Conservation (phyloP, 495 filamentous ascomycete genomes). For the Hyphodiscus hymeniophilus region DNA sequence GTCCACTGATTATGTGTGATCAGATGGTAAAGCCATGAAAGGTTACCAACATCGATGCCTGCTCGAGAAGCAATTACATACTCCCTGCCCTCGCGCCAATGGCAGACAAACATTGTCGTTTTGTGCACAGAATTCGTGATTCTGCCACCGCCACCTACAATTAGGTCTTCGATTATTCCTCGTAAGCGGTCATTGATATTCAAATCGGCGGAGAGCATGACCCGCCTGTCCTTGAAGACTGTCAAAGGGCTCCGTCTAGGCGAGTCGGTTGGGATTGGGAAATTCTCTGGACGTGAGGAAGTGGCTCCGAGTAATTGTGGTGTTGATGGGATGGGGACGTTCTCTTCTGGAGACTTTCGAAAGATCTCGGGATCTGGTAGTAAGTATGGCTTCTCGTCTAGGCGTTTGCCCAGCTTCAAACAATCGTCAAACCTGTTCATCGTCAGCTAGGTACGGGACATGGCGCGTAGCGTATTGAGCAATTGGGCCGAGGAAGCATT, state of each 20-base stretch:
- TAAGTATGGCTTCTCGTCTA: conserved; percentile 79
- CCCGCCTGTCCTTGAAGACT: conserved; percentile 58
- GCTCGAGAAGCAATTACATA: conserved; percentile 68
- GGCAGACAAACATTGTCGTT: conserved; percentile 77
- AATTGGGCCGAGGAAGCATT: too few relatives aligned
- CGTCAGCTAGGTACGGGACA: conserved; percentile 19
- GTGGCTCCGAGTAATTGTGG: conserved; percentile 66
- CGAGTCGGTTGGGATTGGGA: conserved; percentile 36
- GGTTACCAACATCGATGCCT: conserved; percentile 78
- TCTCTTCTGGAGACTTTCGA: conserved; percentile 42
- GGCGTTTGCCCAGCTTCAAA: conserved; percentile 78
- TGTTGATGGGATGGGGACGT: conserved; percentile 44
- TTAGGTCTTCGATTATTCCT: conserved; percentile 58
- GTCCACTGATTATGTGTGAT: conserved; percentile 86
- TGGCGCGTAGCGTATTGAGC: too few relatives aligned
- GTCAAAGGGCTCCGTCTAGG: conserved; percentile 30
- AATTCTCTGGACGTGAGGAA: conserved; percentile 49
- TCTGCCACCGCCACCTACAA: conserved; percentile 58
- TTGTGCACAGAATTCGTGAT: conserved; percentile 58
- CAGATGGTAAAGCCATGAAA: conserved; percentile 87
- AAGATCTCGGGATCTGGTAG: conserved; percentile 82
- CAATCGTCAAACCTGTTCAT: conserved; percentile 84
- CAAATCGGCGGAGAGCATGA: conserved; percentile 66
- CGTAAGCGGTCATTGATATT: conserved; percentile 55
- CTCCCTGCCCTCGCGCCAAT: conserved; percentile 72